Evolutionary conservation across 495 filamentous ascomycete genomes (phyloP).

Genomic region (Trichoderma parareesei): DNA sequence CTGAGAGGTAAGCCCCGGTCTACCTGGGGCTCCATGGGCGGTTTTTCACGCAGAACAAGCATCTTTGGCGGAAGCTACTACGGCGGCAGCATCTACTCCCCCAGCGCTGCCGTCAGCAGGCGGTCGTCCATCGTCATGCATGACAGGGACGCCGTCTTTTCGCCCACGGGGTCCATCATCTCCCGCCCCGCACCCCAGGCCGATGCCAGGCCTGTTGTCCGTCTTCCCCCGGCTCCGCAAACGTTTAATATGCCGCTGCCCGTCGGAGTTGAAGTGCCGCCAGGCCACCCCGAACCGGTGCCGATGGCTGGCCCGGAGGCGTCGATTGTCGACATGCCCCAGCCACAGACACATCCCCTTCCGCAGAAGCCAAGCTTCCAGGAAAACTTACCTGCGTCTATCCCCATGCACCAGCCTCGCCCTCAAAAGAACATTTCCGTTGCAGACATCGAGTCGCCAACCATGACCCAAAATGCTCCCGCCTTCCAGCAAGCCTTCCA

Average conservation of each 20-base stretch:
- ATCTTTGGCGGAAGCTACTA: conserved; percentile 67
- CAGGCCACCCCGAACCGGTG: conserved; percentile 15
- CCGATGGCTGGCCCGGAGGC: conserved; percentile 18
- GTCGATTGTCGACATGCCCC: conserved; percentile 42
- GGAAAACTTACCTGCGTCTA: conserved; percentile 64
- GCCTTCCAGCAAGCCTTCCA: conserved; percentile 83
- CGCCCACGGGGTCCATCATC: conserved; percentile 68
- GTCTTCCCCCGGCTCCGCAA: conserved; percentile 60
- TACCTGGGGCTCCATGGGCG: conserved; percentile 54
- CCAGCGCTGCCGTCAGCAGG: conserved; percentile 87
- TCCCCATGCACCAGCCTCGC: conserved; percentile 93
- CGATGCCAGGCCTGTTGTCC: conserved; percentile 72
- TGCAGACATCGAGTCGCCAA: conserved; percentile 86
- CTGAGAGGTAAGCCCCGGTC: conserved; percentile 67
- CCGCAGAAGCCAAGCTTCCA: conserved; percentile 67
- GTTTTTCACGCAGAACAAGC: conserved; percentile 64
- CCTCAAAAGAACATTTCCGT: conserved; percentile 93
- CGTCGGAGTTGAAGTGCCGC: conserved; percentile 19
- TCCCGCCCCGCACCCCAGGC: conserved; percentile 54
- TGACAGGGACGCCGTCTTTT: conserved; percentile 63
- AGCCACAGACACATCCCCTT: conserved; percentile 50
- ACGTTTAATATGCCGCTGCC: conserved; percentile 11
- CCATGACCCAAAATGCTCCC: conserved; percentile 54
- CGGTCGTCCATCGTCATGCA: conserved; percentile 79
- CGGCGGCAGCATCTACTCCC: conserved; percentile 67